These are phyloP conservation scores for Colletotrichum sp. DNA, from an alignment of 2,329 filamentous ascomycete genomes.

Conservation along the genomic window DNA sequence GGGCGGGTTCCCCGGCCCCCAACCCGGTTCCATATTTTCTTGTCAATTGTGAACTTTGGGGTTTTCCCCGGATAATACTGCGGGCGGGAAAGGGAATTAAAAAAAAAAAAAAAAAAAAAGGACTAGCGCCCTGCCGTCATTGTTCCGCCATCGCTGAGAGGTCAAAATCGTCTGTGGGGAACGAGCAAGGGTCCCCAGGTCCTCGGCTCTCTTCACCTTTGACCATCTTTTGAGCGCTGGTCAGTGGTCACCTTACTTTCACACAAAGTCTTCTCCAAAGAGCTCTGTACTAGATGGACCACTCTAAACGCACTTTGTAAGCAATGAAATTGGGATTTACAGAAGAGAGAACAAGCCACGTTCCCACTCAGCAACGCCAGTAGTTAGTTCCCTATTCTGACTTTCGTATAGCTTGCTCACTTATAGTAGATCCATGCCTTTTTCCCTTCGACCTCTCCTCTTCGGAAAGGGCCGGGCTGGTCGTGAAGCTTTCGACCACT, in stretches of 20 bases:
- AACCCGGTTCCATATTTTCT: too few relatives aligned
- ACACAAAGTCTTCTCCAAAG: background rate
- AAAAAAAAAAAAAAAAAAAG: constrained; percentile 2
- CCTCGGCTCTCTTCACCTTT: constrained; percentile 1
- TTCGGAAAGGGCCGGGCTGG: background rate
- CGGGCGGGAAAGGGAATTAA: too few relatives aligned
- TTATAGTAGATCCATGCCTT: background rate
- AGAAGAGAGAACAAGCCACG: background rate
- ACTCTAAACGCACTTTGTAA: background rate
- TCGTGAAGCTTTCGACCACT: background rate
- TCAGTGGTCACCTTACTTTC: background rate
- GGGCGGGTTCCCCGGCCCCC: too few relatives aligned
- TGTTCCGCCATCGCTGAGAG: constrained; percentile 15
- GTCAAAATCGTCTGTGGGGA: constrained; percentile 3
- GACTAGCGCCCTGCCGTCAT: background rate
- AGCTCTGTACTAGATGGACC: background rate
- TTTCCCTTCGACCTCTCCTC: background rate
- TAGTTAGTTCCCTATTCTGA: background rate
- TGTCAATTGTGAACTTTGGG: too few relatives aligned
- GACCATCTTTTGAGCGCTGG: background rate
- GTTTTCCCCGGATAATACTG: too few relatives aligned
- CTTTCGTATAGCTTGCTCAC: background rate
- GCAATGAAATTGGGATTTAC: background rate
- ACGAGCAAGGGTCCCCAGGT: background rate
- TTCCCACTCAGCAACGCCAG: background rate